Percentiles rank a stretch among this genome's conserved stretches.
phyloP scores from a whole-genome alignment of 441 rosid species.

The Erysimum pusillum region DNA sequence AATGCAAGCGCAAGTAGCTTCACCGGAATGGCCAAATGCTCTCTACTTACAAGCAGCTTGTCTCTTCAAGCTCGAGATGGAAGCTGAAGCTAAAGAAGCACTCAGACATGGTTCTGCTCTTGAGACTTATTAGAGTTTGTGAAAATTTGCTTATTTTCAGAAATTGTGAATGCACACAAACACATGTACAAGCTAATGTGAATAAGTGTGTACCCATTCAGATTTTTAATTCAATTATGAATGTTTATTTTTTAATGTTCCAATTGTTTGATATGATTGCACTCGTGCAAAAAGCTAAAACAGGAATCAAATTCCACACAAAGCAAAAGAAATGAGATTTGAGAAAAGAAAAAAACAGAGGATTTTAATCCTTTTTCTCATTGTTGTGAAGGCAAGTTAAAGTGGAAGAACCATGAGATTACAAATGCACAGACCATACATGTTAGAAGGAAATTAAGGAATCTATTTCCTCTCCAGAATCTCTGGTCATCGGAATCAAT shows the following conservation, averaged over 20 bases:
- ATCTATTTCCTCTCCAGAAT: conserved; percentile 74
- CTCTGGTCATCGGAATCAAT: conserved; percentile 53
- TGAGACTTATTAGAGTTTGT: conserved; percentile 56
- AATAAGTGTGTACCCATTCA: conserved; percentile 2
- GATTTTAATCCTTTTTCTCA: conserved; percentile 17
- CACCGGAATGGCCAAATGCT: conserved; percentile 86
- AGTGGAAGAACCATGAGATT: conserved; percentile 79
- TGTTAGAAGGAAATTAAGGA: conserved; percentile 73
- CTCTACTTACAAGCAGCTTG: conserved; percentile 93
- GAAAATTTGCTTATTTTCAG: not conserved
- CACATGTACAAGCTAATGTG: conserved; percentile 11
- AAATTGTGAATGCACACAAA: not conserved
- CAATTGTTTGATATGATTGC: conserved; percentile 47
- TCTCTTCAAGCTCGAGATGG: conserved; percentile 86
- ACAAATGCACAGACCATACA: conserved; percentile 83
- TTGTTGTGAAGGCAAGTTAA: conserved; percentile 54
- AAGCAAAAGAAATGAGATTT: conserved; percentile 40
- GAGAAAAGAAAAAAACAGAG: conserved; percentile 29
- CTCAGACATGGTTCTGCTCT: conserved; percentile 83
- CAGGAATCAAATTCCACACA: conserved; percentile 45
- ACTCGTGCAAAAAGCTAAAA: conserved; percentile 52
- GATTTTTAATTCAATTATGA: conserved; percentile 31
- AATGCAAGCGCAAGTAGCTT: conserved; percentile 88
- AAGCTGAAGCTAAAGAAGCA: conserved; percentile 83
- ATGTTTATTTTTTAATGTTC: conserved; percentile 3